These are phyloP conservation scores for Aspergillus jensenii DNA, from an alignment of 2,329 filamentous ascomycete species.

Conservation along the genomic window DNA sequence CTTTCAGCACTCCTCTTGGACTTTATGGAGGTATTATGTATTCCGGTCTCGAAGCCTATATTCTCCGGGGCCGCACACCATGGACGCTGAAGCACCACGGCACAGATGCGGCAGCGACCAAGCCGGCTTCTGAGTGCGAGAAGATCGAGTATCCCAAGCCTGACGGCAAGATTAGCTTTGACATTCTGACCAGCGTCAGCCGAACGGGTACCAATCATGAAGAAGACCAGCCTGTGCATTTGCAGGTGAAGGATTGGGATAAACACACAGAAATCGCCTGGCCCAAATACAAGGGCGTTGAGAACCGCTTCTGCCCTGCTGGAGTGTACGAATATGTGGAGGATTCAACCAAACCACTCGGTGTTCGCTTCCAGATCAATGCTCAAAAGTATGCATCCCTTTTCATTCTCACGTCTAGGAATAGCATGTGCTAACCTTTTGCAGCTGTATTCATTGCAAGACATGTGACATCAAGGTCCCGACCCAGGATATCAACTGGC, in stretches of 20 bases:
- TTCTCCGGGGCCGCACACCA: conserved; percentile 80
- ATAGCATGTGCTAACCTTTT: conserved; percentile 16
- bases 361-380: conserved; percentile 97
- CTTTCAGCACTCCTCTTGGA: conserved; percentile 84
- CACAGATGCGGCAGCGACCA: conserved; percentile 76
- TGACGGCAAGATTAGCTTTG: conserved; percentile 91
- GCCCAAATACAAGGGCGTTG: conserved; percentile 85
- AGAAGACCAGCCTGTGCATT: conserved; percentile 94
- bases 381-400: conserved; percentile 78
- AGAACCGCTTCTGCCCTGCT: conserved; percentile 95
- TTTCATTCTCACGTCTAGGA: neutral
- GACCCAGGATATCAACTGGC: conserved; percentile 95
- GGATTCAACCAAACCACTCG: conserved; percentile 79
- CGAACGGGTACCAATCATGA: conserved; percentile 97
- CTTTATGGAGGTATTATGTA: conserved; percentile 88
- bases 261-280: conserved; percentile 79
- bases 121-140: conserved; percentile 71
- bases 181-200: conserved; percentile 92
- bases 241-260: conserved; percentile 95
- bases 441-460: conserved; percentile 97
- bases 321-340: conserved; percentile 98
- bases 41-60: conserved; percentile 85
- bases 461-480: conserved; percentile 99
- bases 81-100: conserved; percentile 90
- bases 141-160: conserved; percentile 98